Base-by-base conservation (phyloP, 352 stramenopile genomes). In the Globisporangium polare region DNA sequence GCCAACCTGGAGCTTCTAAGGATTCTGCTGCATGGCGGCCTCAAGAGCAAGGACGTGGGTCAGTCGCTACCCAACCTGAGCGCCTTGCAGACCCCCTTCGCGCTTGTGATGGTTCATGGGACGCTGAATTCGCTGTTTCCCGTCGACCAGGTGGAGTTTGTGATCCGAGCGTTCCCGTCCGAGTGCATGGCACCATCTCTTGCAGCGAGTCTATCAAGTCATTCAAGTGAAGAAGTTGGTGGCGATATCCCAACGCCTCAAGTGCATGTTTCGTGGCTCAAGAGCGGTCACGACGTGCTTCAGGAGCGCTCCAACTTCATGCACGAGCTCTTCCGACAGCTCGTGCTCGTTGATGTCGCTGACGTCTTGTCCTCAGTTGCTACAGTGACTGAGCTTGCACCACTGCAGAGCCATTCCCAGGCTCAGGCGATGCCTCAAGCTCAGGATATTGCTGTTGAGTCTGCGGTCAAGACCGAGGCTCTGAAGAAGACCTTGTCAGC, bases 181-280 rank as follows among this genome's bases (percentile, higher is more conserved):
- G 42, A 53, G 20, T 31, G 22, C 17, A n/a, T 63, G 31, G 27
- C 39, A 6, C 49, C 53, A 13, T 63, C 51, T 5, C 53, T 72
- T 0, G 4, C 33, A 15, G 53, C 49, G 15, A 67, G 64, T 20
- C 42, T 74, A 22, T 54, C 53, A 9, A 63, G 64, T 4, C 47
- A 20, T 33, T 68, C 26, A 18, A 15, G 10, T n/a, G 58, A 43
- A 42, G 10, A 31, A 26, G 7, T 27, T 12, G 41, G 4, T 26
- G 17, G 27, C n/a, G n/a, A n/a, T n/a, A 27, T 9, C 1, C 6
- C 12, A 53, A 51, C 17, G 10, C 43, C 63, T 47, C 58, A 57
- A n/a, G 31, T 88, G 29, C 75, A 88, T 46, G 58, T 88, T 0
- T 75, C 80, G 22, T 94, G 84, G 84, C 75, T 94, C 53, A 92